These are phyloP conservation scores for Scutellaria baicalensis DNA, from an alignment of 257 asterid genomes.

Conservation along the genomic window DNA sequence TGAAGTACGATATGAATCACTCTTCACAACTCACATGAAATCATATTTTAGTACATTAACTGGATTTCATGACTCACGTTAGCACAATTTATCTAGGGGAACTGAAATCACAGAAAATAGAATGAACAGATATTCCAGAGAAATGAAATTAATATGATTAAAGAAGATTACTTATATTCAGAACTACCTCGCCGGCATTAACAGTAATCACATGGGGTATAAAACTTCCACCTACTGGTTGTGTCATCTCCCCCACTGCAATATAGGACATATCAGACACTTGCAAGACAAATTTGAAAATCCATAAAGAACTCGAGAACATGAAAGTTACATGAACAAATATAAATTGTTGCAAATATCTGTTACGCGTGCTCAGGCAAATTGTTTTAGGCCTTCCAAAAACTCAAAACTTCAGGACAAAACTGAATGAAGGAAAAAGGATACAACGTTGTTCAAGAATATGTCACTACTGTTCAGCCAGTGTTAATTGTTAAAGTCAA, in stretches of 20 bases:
- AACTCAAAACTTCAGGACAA: background rate
- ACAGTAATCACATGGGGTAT: constrained; percentile 68
- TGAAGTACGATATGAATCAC: background rate
- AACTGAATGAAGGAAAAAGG: background rate
- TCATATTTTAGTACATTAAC: background rate
- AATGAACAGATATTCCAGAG: background rate
- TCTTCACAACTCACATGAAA: background rate
- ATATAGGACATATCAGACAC: background rate
- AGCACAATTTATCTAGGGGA: background rate
- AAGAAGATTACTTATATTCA: background rate
- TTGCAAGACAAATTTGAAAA: background rate
- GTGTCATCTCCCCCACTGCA: constrained; percentile 35
- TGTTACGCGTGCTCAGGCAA: background rate
- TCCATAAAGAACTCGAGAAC: background rate
- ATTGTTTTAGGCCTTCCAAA: background rate
- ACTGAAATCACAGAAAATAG: background rate
- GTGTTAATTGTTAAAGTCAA: too few species aligned
- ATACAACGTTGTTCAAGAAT: background rate
- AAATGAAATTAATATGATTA: background rate
- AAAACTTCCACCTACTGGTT: constrained; percentile 55
- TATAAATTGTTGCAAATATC: background rate
- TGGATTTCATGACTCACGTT: background rate
- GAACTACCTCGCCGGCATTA: constrained; percentile 67
- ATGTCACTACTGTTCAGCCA: background rate
- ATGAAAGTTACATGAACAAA: background rate